phyloP scores from a whole-genome alignment of 345 rosid species.

The Acer yangbiense region DNA sequence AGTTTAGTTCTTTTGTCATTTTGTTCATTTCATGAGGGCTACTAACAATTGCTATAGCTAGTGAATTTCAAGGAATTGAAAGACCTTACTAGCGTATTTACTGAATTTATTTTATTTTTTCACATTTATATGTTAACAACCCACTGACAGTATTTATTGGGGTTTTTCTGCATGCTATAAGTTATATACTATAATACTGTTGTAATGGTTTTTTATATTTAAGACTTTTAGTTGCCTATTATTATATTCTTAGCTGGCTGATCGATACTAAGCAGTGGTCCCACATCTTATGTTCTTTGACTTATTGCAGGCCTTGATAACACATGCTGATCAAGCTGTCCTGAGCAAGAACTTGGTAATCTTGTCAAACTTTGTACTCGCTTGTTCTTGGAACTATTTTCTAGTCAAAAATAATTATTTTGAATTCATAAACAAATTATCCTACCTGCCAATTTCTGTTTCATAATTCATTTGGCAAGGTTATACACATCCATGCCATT shows the following conservation, averaged over 20 bases:
- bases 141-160: neutral
- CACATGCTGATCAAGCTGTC: constrained; percentile 64
- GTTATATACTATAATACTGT: neutral
- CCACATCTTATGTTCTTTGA: constrained; percentile 12
- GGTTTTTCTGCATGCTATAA: neutral
- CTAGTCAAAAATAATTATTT: neutral
- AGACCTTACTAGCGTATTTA: neutral
- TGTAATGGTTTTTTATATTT: neutral
- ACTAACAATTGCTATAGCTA: neutral
- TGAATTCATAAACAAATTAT: neutral
- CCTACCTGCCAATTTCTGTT: neutral
- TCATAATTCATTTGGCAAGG: neutral
- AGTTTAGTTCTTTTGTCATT: neutral
- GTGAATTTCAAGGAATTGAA: neutral
- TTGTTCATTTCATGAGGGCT: neutral
- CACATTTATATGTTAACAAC: neutral
- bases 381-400: neutral
- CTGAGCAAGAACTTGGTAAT: constrained; percentile 85
- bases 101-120: neutral
- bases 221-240: neutral
- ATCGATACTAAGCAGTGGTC: neutral
- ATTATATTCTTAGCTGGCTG: neutral
- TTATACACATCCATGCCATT: neutral
- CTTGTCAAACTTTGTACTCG: neutral
- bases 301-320: constrained; percentile 51